Conservation (phyloP, 1,284 basidiomycete genomes). For the Kwoniella shivajii region DNA sequence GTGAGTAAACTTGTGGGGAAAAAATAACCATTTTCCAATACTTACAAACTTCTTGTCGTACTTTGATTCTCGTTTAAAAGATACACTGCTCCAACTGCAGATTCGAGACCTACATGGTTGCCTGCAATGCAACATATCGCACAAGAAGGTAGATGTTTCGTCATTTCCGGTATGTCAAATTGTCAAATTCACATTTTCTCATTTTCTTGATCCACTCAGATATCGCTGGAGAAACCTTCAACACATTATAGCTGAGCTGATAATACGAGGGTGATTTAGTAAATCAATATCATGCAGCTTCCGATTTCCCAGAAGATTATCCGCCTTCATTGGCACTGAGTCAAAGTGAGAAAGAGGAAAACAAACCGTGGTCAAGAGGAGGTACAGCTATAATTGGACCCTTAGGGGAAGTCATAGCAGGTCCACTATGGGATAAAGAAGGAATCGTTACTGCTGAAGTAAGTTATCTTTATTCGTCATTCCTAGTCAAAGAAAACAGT, state of each 20-base stretch:
- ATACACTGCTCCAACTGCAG: conserved; percentile 60
- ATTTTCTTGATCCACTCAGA: not conserved
- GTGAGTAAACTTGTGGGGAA: conserved; percentile 11
- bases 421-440: conserved; percentile 64
- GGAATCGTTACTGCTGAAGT: conserved; percentile 64
- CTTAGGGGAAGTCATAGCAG: conserved; percentile 67
- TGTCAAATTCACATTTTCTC: not conserved
- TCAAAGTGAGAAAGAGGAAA: not conserved
- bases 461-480: too few relatives aligned
- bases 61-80: too few relatives aligned
- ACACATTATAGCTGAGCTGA: not conserved
- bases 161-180: conserved; percentile 58
- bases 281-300: conserved; percentile 36
- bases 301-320: conserved; percentile 37
- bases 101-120: conserved; percentile 66
- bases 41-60: not conserved
- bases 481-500: too few relatives aligned
- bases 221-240: not conserved
- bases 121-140: conserved; percentile 72
- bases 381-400: conserved; percentile 71
- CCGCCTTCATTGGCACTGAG: conserved; percentile 15
- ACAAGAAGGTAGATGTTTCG: conserved; percentile 74
- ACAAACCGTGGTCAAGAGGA: conserved; percentile 54
- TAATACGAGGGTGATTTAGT: conserved; percentile 18
- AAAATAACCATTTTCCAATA: not conserved